Conservation (phyloP, 2,329 filamentous ascomycete species). For the Aspergillus tanneri region DNA sequence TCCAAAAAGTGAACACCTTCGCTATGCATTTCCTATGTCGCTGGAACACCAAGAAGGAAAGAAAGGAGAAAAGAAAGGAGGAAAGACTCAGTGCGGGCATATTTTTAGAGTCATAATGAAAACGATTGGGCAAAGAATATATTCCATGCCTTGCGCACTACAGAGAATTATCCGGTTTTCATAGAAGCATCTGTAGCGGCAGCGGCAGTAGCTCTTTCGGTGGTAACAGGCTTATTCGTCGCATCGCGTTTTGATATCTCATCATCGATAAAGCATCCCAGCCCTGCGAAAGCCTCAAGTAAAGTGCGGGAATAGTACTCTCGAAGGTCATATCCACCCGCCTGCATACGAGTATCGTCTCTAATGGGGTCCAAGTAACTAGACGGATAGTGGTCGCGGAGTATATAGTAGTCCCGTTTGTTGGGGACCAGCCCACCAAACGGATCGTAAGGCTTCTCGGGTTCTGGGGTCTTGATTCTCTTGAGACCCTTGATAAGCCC, state of each 20-base stretch:
- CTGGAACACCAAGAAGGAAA: not conserved
- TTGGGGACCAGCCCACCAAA: slow-evolving; percentile 70
- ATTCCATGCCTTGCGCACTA: not conserved
- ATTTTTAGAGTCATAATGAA: not conserved
- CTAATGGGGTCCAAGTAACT: slow-evolving; percentile 68
- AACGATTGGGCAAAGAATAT: not conserved
- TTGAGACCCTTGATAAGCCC: slow-evolving; percentile 77
- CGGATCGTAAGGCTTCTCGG: slow-evolving; percentile 79
- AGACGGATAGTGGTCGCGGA: slow-evolving; percentile 71
- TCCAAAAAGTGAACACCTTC: slow-evolving; percentile 14
- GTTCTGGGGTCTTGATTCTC: slow-evolving; percentile 58
- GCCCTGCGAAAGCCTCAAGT: slow-evolving; percentile 83
- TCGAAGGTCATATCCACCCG: slow-evolving; percentile 77
- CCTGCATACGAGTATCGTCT: slow-evolving; percentile 64
- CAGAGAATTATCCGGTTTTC: not conserved
- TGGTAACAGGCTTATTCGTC: slow-evolving; percentile 24
- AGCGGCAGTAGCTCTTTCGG: slow-evolving; percentile 32
- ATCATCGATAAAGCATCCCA: slow-evolving; percentile 83
- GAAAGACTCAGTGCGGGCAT: not conserved
- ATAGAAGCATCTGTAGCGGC: slow-evolving; percentile 12
- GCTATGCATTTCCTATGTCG: slow-evolving; percentile 15
- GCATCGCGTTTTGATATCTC: slow-evolving; percentile 51
- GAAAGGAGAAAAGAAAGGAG: not conserved
- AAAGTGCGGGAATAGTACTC: slow-evolving; percentile 81
- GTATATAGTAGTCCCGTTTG: slow-evolving; percentile 65